phyloP scores from a whole-genome alignment of 2,329 filamentous ascomycete genomes.

The Thelonectria olida region DNA sequence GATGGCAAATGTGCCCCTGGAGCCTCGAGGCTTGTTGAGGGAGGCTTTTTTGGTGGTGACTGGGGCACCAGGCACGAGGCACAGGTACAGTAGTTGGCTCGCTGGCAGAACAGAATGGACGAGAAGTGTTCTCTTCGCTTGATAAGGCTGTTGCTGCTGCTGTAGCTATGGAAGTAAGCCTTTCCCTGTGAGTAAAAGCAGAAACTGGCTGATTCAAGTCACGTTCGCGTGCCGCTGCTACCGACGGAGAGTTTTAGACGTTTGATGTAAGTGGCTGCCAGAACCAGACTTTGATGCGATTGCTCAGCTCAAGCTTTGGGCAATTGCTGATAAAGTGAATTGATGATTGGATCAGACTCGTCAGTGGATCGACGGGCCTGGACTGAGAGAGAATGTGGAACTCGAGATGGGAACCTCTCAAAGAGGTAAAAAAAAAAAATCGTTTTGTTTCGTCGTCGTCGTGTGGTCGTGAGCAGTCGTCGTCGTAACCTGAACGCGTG shows the following conservation, averaged over 20 bases:
- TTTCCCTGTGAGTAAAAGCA: not conserved
- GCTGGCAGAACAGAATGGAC: not conserved
- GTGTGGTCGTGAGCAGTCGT: conserved; percentile 6
- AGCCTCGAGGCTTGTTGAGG: not conserved
- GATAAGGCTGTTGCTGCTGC: no score
- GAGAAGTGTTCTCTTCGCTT: not conserved
- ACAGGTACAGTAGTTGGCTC: not conserved
- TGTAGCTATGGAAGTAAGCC: not conserved
- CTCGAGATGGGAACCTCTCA: not conserved
- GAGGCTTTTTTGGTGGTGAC: not conserved
- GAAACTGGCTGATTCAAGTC: no score
- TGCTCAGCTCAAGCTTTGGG: conserved; percentile 14
- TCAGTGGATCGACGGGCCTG: not conserved
- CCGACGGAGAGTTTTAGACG: not conserved
- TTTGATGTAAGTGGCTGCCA: not conserved
- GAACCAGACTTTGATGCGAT: conserved; percentile 7
- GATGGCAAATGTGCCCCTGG: not conserved
- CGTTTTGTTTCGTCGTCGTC: conserved; percentile 35
- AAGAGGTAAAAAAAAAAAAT: not conserved
- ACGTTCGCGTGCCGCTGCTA: not conserved
- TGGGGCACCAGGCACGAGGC: not conserved
- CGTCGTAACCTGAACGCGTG: conserved; percentile 15
- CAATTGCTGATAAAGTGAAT: conserved; percentile 15
- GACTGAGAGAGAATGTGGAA: not conserved
- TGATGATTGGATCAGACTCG: conserved; percentile 26